phyloP scores from a whole-genome alignment of 1,139 yeast genomes.

The Kurtzmaniella quercitrusa region DNA sequence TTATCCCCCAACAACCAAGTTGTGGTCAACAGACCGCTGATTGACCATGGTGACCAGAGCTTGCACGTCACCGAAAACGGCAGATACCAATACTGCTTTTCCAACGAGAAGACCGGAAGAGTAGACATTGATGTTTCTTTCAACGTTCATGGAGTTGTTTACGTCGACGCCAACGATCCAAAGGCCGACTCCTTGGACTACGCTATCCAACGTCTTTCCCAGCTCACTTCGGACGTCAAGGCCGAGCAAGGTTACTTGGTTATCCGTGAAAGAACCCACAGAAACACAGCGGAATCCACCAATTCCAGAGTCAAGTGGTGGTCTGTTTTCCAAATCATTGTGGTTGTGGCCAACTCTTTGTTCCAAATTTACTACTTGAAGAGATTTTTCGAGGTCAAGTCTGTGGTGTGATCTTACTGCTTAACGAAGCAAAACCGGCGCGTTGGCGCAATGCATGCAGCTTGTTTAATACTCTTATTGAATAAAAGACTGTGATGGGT shows the following conservation, averaged over 20 bases:
- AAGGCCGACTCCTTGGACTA: constrained; percentile 79
- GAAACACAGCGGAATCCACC: constrained; percentile 97
- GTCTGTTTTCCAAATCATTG: constrained; percentile 86
- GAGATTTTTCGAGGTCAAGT: constrained; percentile 92
- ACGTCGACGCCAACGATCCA: constrained; percentile 81
- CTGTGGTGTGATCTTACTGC: constrained; percentile 54
- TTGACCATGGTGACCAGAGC: constrained; percentile 79
- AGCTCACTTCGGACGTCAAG: constrained; percentile 78
- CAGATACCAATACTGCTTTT: constrained; percentile 83
- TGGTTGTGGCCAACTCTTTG: constrained; percentile 79
- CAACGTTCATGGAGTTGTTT: constrained; percentile 91
- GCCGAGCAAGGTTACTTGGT: constrained; percentile 92
- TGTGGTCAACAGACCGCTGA: constrained; percentile 37
- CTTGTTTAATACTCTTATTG: background rate
- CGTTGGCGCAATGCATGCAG: background rate
- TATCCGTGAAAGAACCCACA: constrained; percentile 94
- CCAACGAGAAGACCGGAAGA: constrained; percentile 72
- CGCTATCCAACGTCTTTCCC: constrained; percentile 73
- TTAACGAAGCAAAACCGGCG: background rate
- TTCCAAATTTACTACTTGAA: constrained; percentile 93
- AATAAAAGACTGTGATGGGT: background rate
- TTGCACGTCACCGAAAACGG: constrained; percentile 66
- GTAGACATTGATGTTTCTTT: constrained; percentile 89
- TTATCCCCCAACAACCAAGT: constrained; percentile 57
- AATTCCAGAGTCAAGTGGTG: constrained; percentile 97